Conservation (phyloP, 2,329 filamentous ascomycete genomes). For the Hypoxylon sp. region DNA sequence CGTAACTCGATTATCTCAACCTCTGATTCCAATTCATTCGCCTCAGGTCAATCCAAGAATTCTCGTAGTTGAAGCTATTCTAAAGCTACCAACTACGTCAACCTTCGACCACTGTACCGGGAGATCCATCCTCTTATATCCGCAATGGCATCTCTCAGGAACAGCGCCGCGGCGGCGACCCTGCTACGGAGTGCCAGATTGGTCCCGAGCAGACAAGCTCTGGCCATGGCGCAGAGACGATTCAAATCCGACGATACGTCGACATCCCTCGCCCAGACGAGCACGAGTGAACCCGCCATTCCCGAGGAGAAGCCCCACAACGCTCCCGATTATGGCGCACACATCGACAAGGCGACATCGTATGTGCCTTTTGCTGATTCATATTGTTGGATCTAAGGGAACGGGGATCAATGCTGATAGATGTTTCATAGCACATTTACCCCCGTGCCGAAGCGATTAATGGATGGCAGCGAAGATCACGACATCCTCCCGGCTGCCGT, state of each 20-base stretch:
- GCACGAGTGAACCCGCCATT: slow-evolving; percentile 51
- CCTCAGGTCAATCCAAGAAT: slow-evolving; percentile 25
- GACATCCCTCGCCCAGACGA: slow-evolving; percentile 59
- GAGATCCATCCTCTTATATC: slow-evolving; percentile 23
- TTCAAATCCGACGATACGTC: slow-evolving; percentile 60
- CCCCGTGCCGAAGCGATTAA: slow-evolving; percentile 88
- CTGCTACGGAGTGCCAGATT: slow-evolving; percentile 65
- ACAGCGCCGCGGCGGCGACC: slow-evolving; percentile 64
- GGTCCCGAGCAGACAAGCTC: slow-evolving; percentile 53
- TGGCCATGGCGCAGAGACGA: slow-evolving; percentile 65
- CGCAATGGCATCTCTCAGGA: slow-evolving; percentile 77
- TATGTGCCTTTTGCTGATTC: slow-evolving; percentile 63
- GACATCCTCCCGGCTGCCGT: slow-evolving; percentile 84
- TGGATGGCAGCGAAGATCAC: slow-evolving; percentile 89
- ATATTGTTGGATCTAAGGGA: not conserved
- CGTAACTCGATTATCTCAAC: slow-evolving; percentile 47
- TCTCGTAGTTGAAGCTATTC: slow-evolving; percentile 6
- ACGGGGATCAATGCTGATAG: slow-evolving; percentile 24
- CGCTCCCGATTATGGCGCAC: slow-evolving; percentile 84
- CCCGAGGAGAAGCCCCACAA: slow-evolving; percentile 66
- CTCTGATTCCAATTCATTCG: slow-evolving; percentile 29
- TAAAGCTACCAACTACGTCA: not conserved
- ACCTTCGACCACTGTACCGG: slow-evolving; percentile 10
- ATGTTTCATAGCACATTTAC: slow-evolving; percentile 80
- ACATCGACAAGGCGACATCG: slow-evolving; percentile 92